Evolutionary conservation across 2,329 filamentous ascomycete species (phyloP).

Genomic region (Fusarium sp.): DNA sequence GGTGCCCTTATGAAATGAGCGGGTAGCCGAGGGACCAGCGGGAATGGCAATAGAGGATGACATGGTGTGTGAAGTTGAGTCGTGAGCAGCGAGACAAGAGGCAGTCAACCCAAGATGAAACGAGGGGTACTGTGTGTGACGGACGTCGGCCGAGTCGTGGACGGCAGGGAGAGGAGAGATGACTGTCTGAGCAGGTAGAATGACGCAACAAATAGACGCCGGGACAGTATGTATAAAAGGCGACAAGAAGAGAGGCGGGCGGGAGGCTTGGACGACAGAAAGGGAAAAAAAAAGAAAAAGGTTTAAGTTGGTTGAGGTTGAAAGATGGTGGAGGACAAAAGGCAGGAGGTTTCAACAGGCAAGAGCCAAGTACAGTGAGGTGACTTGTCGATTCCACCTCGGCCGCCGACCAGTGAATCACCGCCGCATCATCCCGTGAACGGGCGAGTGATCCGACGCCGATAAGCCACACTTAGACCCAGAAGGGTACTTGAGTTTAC

Average conservation of each 20-base stretch:
- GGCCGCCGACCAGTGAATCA: conserved; percentile 50
- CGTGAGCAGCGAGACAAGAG: conserved; percentile 19
- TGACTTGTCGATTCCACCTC: conserved; percentile 46
- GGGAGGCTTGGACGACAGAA: conserved; percentile 14
- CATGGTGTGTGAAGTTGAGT: conserved; percentile 58
- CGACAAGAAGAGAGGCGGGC: conserved; percentile 16
- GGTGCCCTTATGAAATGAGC: conserved; percentile 61
- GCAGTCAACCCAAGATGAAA: conserved; percentile 31
- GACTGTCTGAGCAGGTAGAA: conserved; percentile 27
- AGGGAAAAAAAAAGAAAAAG: conserved; percentile 15
- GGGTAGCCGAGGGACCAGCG: conserved; percentile 56
- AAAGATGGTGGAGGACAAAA: conserved; percentile 35
- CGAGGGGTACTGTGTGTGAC: conserved; percentile 43
- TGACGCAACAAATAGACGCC: conserved; percentile 45
- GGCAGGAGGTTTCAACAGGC: conserved; percentile 40
- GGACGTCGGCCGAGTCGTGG: conserved; percentile 28
- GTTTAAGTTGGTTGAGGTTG: conserved; percentile 30
- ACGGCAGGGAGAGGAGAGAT: conserved; percentile 20
- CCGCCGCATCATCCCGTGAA: conserved; percentile 53
- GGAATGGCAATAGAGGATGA: conserved; percentile 81
- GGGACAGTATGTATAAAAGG: conserved; percentile 17
- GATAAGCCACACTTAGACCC: conserved; percentile 48
- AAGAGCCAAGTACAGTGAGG: conserved; percentile 43
- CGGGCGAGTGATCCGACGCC: conserved; percentile 45
- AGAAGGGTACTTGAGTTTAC: conserved; percentile 35